These are phyloP conservation scores for Yarrowia deformans DNA, from an alignment of 805 yeast species.

Conservation along the genomic window DNA sequence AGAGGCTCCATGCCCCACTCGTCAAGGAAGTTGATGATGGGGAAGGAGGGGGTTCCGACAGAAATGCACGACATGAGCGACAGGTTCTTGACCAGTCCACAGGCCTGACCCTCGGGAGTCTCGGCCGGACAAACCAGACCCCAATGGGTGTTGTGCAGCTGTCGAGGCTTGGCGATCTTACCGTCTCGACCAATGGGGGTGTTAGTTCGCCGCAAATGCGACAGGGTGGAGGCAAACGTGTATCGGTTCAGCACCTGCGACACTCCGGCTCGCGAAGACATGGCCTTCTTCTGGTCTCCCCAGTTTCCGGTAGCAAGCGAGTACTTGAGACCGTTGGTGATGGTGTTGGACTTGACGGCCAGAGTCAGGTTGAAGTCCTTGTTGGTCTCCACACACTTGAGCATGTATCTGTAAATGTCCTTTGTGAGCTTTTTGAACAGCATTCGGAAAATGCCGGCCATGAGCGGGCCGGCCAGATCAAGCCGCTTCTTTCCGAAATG, in stretches of 20 bases:
- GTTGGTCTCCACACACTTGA: conserved; percentile 97
- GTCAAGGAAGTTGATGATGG: conserved; percentile 88
- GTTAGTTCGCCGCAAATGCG: conserved; percentile 98
- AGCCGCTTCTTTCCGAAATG: conserved; percentile 98
- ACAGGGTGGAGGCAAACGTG: conserved; percentile 97
- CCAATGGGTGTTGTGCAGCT: conserved; percentile 99
- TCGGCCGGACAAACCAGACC: conserved; percentile 99
- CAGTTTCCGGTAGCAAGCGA: conserved; percentile 99
- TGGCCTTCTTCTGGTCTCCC: conserved; percentile 99
- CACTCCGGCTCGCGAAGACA: conserved; percentile 99
- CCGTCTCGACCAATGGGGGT: conserved; percentile 99
- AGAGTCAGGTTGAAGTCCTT: conserved; percentile 94
- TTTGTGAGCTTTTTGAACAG: conserved; percentile 93
- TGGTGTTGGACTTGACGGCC: conserved; percentile 96
- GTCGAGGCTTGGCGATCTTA: conserved; percentile 98
- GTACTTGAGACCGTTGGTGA: conserved; percentile 96
- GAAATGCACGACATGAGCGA: conserved; percentile 97
- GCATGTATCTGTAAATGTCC: conserved; percentile 98
- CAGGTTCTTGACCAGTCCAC: conserved; percentile 97
- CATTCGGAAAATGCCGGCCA: conserved; percentile 94
- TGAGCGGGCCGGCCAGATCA: conserved; percentile 97
- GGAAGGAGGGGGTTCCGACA: conserved; percentile 97
- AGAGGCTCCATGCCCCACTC: conserved; percentile 99
- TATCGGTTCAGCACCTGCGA: conserved; percentile 98
- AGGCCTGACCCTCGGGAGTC: conserved; percentile 99